A percentile compares a stretch with the other conserved stretches of the same genome.
These are phyloP conservation scores for Hippophae rhamnoides DNA, from an alignment of 306 rosid genomes.

Conservation along the genomic window DNA sequence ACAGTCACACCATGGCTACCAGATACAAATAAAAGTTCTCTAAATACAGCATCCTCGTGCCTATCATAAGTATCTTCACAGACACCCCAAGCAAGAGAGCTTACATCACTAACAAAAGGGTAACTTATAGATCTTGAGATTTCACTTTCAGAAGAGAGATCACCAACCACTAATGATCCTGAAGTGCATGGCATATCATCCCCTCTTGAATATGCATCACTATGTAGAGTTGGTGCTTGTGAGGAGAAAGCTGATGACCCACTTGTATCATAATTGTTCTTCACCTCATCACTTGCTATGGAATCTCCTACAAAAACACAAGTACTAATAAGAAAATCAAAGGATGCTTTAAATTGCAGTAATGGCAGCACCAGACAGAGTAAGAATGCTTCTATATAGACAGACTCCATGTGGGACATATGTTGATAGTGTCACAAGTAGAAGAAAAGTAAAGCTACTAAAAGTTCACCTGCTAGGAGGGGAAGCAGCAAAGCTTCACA, in stretches of 20 bases:
- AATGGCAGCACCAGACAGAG: not conserved
- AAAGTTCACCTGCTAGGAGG: slow-evolving; percentile 41
- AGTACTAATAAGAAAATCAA: slow-evolving; percentile 5
- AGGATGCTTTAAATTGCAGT: not conserved
- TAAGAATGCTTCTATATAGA: not conserved
- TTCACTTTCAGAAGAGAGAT: slow-evolving; percentile 26
- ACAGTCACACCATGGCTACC: slow-evolving; percentile 72
- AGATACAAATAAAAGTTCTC: slow-evolving; percentile 69
- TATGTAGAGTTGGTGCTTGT: slow-evolving; percentile 21
- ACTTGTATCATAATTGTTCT: slow-evolving; percentile 21
- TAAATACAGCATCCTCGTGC: slow-evolving; percentile 53
- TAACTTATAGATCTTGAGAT: slow-evolving; percentile 31
- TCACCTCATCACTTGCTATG: slow-evolving; percentile 16
- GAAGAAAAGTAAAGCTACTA: slow-evolving; percentile 3
- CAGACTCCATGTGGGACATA: not conserved
- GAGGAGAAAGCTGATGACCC: slow-evolving; percentile 30
- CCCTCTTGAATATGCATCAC: slow-evolving; percentile 25
- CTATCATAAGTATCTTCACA: slow-evolving; percentile 58
- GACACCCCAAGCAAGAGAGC: slow-evolving; percentile 74
- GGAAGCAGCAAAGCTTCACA: slow-evolving; percentile 79
- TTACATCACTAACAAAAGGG: slow-evolving; percentile 61
- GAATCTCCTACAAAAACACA: slow-evolving; percentile 42
- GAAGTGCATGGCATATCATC: slow-evolving; percentile 41
- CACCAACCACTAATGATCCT: slow-evolving; percentile 29
- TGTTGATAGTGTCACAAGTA: not conserved